Evolutionary conservation across 208 protist genomes (phyloP).

Genomic region (Crithidia mellificae): DNA sequence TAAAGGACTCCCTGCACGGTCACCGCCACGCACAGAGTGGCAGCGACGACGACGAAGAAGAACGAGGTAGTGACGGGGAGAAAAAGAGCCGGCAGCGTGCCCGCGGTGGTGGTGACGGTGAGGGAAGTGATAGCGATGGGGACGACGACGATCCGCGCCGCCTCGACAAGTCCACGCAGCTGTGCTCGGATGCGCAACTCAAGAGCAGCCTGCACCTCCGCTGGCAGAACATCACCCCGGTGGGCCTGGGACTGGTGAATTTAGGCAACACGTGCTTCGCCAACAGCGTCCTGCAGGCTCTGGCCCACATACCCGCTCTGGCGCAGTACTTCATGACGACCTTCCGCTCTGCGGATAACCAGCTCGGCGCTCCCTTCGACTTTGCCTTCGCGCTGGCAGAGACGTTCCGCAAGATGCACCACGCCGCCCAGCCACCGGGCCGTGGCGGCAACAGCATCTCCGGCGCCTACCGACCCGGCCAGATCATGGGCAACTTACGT

Average conservation of each 20-base stretch:
- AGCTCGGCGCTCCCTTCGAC: conserved; percentile 74
- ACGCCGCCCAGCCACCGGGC: background rate
- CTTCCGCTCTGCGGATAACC: conserved; percentile 56
- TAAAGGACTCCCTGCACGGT: conserved; percentile 15
- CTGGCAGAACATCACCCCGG: conserved; percentile 57
- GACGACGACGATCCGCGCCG: conserved; percentile 75
- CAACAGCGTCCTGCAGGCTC: conserved; percentile 86
- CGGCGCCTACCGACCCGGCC: conserved; percentile 52
- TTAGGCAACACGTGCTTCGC: conserved; percentile 92
- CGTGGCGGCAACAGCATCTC: conserved; percentile 16
- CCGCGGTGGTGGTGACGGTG: conserved; percentile 18
- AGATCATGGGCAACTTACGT: conserved; percentile 65
- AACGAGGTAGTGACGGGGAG: conserved; percentile 14
- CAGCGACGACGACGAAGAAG: conserved; percentile 10
- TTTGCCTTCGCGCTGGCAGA: conserved; percentile 84
- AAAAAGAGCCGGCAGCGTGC: conserved; percentile 4
- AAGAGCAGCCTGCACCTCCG: conserved; percentile 58
- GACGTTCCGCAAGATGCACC: conserved; percentile 71
- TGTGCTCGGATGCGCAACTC: conserved; percentile 66
- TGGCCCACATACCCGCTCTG: conserved; percentile 84
- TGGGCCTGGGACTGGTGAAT: conserved; percentile 78
- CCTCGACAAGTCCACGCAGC: conserved; percentile 39
- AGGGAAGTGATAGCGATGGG: conserved; percentile 18
- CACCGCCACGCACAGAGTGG: background rate
- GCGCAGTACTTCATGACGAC: conserved; percentile 79